Conservation (phyloP, 1,284 basidiomycete genomes). For the Puccinia hordei region DNA sequence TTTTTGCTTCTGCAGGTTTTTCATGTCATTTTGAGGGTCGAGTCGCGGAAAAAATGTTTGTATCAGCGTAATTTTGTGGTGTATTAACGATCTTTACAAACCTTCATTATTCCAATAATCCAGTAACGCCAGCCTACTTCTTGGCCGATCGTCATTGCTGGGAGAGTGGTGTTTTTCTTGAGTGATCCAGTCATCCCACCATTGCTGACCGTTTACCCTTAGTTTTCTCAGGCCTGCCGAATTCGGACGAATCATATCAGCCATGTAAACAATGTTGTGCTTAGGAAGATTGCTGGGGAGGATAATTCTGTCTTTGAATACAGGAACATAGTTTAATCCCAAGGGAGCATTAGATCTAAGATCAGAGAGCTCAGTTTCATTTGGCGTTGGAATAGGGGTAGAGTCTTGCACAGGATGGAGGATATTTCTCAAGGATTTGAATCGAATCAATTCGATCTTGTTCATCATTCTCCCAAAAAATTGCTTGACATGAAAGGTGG, state of each 20-base stretch:
- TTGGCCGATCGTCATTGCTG: background rate
- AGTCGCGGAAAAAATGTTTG: background rate
- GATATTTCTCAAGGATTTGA: background rate
- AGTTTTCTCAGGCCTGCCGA: background rate
- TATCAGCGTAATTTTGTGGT: background rate
- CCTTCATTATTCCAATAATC: background rate
- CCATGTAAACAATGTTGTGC: too few species aligned
- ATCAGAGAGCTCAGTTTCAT: background rate
- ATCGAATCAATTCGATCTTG: background rate
- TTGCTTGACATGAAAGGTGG: background rate
- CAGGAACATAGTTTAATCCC: background rate
- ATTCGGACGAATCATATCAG: background rate
- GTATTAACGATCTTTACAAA: background rate
- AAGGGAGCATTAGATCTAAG: background rate
- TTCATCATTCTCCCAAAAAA: background rate
- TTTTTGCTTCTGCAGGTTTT: background rate
- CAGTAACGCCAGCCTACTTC: background rate
- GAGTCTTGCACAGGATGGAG: background rate
- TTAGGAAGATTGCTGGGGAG: too few species aligned
- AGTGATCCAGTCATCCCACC: background rate
- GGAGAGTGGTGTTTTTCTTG: background rate
- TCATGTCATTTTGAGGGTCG: background rate
- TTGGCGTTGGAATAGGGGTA: background rate
- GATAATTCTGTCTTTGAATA: background rate
- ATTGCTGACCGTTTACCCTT: background rate